A percentile compares a stretch with the other conserved stretches of the same genome.
Conservation (phyloP, 305 asterid genomes). For the Solanum hybrid region DNA sequence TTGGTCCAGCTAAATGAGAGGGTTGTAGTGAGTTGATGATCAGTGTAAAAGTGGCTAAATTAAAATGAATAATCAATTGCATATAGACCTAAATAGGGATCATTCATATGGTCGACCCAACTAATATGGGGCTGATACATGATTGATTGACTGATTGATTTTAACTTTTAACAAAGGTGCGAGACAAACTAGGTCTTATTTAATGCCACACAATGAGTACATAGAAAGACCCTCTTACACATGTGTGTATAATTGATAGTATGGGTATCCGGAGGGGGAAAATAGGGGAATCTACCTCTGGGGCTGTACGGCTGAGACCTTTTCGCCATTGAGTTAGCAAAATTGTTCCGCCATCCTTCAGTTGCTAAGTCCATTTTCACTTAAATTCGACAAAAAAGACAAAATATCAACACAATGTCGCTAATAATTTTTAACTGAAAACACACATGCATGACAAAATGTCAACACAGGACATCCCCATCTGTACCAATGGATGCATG, state of each 20-base stretch:
- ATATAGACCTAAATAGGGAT: background rate
- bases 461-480: background rate
- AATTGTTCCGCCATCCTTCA: slow-evolving; percentile 14
- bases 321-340: slow-evolving; percentile 8
- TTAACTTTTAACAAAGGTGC: background rate
- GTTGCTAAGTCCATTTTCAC: slow-evolving; percentile 8
- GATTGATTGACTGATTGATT: background rate
- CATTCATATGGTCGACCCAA: background rate
- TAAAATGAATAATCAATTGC: background rate
- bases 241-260: background rate
- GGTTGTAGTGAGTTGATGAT: background rate
- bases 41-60: background rate
- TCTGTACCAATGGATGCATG: background rate
- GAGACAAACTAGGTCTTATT: background rate
- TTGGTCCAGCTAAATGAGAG: background rate
- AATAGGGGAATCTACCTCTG: background rate
- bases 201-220: background rate
- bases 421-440: background rate
- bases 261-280: background rate
- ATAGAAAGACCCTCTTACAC: background rate
- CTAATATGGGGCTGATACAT: background rate
- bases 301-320: background rate
- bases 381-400: slow-evolving; percentile 3
- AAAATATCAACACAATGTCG: background rate
- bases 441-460: slow-evolving; percentile 4